Conservation (phyloP, 352 stramenopile genomes). For the Lagenidium sp. region DNA sequence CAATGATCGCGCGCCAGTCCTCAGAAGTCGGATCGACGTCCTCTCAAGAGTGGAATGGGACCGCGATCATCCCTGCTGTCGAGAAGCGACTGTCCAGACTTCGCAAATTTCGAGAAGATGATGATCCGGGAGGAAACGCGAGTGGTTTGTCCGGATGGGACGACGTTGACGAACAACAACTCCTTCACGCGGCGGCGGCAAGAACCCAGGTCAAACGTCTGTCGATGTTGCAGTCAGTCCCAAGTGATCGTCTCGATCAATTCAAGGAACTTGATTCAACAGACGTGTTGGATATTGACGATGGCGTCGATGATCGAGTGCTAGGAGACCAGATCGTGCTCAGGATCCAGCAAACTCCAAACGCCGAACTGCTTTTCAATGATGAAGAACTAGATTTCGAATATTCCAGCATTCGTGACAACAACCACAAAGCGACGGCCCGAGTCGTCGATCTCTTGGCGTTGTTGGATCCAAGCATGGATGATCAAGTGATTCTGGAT, state of each 20-base stretch:
- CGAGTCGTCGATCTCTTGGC: conserved; percentile 71
- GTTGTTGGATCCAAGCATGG: conserved; percentile 76
- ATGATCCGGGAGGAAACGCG: too few species aligned
- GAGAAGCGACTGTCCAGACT: conserved; percentile 62
- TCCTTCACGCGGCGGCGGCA: conserved; percentile 30
- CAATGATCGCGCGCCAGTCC: not conserved
- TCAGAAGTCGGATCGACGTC: too few species aligned
- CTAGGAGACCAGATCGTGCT: too few species aligned
- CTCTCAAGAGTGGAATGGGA: conserved; percentile 40
- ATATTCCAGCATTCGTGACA: conserved; percentile 60
- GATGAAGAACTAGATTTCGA: conserved; percentile 81
- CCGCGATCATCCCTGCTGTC: conserved; percentile 47
- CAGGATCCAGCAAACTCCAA: too few species aligned
- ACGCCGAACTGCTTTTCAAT: conserved; percentile 70
- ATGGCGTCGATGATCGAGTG: conserved; percentile 8
- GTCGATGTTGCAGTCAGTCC: too few species aligned
- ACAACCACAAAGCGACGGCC: conserved; percentile 62
- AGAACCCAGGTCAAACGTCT: conserved; percentile 9
- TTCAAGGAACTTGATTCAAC: conserved; percentile 15
- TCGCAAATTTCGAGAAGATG: conserved; percentile 61
- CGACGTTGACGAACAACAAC: conserved; percentile 59
- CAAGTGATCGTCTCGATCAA: too few species aligned
- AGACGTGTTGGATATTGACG: conserved; percentile 8
- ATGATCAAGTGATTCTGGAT: conserved; percentile 80
- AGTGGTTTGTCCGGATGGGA: conserved; percentile 44